Conservation (phyloP, 169 alveolate species). For the Eimeria praecox region DNA sequence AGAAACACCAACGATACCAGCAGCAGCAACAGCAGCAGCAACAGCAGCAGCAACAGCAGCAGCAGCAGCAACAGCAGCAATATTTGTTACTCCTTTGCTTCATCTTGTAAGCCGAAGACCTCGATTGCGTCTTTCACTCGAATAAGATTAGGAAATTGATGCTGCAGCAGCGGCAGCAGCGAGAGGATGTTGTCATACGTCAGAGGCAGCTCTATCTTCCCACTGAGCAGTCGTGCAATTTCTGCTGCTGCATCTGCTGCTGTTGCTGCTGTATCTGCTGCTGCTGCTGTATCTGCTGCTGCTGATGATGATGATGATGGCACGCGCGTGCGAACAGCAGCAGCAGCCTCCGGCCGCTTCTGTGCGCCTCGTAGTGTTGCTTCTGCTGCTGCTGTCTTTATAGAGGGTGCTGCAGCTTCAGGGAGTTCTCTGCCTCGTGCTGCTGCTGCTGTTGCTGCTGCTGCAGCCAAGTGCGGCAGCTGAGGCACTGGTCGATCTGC, state of each 20-base stretch:
- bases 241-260: not conserved
- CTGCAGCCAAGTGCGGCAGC: not conserved
- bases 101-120: constrained; percentile 20
- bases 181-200: constrained; percentile 42
- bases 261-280: not conserved
- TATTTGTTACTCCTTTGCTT: not conserved
- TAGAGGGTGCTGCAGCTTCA: constrained; percentile 9
- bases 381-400: constrained; percentile 9
- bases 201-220: constrained; percentile 6
- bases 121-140: constrained; percentile 10
- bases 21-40: constrained; percentile 34
- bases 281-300: not conserved
- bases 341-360: not conserved
- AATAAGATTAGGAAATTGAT: constrained; percentile 34
- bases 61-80: constrained; percentile 8
- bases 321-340: not conserved
- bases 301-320: not conserved
- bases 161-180: constrained; percentile 55
- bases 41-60: constrained; percentile 18
- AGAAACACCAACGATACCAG: not conserved
- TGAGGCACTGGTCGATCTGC: not conserved
- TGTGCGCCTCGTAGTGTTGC: not conserved
- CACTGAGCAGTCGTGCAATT: not conserved
- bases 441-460: not conserved
- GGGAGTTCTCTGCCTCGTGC: not conserved